Base-by-base conservation (phyloP, 345 rosid genomes). In the Citrus unshiu region DNA sequence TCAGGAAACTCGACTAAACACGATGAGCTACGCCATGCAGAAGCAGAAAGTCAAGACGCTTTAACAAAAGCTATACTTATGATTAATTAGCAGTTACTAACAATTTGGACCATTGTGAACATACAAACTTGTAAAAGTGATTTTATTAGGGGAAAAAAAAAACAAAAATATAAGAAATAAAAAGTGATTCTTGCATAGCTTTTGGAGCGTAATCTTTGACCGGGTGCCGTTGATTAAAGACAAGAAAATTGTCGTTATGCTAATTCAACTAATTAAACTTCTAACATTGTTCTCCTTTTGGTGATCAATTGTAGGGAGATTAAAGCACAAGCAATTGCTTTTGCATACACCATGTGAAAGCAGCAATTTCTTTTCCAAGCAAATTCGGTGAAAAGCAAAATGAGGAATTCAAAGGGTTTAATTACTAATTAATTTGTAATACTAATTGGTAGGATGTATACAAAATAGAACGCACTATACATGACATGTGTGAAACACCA, bases 121-220 rank as follows among this genome's bases (percentile, higher is more conserved):
- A 72, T 74, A 66, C 35, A 61, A 70, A 75, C 32, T 77, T 75
- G 61, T 32, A 71, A 78, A 84, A 80, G 81, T 14, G 40, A 65
- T 21, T 9, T 46, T 75, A 54, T 54, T n/a, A 84, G 49, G 66
- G 66, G 43, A 73, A 46, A 30, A 32, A 67, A 69, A 76, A 54
- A 4, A 5, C 18, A 13, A 46, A 46, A 13, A 13, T 3, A 63
- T 5, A 56, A 37, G 18, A 22, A 67, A 29, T 49, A 34, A 56
- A 24, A 32, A 80, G 71, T 72, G n/a, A 69, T 75, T 68, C 68
- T 79, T 72, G 18, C 30, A 25, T 14, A 74, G 77, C 89, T 82
- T 84, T 86, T 66, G 74, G 62, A 75, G 82, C 81, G 74, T 78
- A 76, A 77, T 81, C 62, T 84, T 86, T 86, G 84, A 86, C 87